phyloP scores from a whole-genome alignment of 2,329 filamentous ascomycete species.

The Macrophomina pseudophaseolina region DNA sequence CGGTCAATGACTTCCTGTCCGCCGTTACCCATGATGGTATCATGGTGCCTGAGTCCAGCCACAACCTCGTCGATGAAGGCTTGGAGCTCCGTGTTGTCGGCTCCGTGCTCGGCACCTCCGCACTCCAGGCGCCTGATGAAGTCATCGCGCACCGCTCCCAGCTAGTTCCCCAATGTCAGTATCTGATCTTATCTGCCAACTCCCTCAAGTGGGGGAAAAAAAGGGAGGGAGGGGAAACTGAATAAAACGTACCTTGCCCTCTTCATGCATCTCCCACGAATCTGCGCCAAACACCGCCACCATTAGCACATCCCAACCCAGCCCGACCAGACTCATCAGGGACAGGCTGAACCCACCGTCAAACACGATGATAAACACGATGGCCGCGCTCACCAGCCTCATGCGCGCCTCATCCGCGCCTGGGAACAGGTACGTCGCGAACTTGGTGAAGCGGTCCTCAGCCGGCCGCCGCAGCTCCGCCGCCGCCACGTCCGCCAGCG shows the following conservation, averaged over 20 bases:
- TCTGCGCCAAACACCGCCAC: background rate
- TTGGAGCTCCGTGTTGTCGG: background rate
- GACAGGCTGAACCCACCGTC: background rate
- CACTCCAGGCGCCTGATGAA: background rate
- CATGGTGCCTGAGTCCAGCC: background rate
- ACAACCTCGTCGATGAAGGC: background rate
- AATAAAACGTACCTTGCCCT: background rate
- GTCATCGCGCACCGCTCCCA: background rate
- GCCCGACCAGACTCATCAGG: background rate
- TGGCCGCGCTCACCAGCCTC: background rate
- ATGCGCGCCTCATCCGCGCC: background rate
- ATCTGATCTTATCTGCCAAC: background rate
- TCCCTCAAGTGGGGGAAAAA: background rate
- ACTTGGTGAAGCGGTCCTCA: background rate
- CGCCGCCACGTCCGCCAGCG: background rate
- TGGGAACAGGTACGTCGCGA: background rate
- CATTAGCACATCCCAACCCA: background rate
- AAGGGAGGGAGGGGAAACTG: background rate
- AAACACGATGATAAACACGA: background rate
- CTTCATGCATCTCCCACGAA: background rate
- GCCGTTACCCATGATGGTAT: background rate
- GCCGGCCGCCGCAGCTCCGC: background rate
- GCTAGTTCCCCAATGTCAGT: background rate
- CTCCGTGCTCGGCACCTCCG: background rate
- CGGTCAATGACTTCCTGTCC: background rate